Evolutionary conservation across 2,329 filamentous ascomycete genomes (phyloP), one percentile per base, ranked within the genome.

Genomic region (Dactylonectria macrodidyma): DNA sequence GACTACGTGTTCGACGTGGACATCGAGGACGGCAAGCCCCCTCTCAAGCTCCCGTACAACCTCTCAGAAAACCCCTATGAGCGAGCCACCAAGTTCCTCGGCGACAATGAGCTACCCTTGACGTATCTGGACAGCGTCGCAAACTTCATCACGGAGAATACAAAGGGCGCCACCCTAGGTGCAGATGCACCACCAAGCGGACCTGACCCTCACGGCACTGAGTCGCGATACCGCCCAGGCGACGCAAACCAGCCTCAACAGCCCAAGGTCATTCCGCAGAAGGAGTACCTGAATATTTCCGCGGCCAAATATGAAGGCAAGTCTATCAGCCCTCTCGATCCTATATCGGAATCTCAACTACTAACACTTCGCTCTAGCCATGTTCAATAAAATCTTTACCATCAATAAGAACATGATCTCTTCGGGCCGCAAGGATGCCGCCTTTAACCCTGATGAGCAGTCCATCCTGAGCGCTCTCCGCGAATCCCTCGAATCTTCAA

Each of bases 1-100:
- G 96, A 99, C 78, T 98, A 92, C 76, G 95, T 99, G 9, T 98
- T 98, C 73, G 95, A 98, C 77, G 95, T 98, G 30, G 95, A 97
- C 75, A 97, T 98, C 69, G 94, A 97, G 79, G 95, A 98, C 76
- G 95, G 95, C 59, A 95, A 97, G 77, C 95, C 95, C 12, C 90
- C 95, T 0, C 85, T 98, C 52, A 98, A 98, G 81, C 86, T 98
- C n/a, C 95, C 95, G 0, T 98, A 93, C 82, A 98, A 98, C 78
- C 87, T 95, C 12, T 94, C 93, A 1, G 92, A 98, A 78, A 98
- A 98, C 73, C 94, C 95, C 0, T 98, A 97, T 79, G 93, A 97
- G 74, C 92, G 92, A 2, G 95, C 96, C 0, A 94, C 92, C 41
- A 97, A 94, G 77, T 99, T 98, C 74, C 91, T 98, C 55, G 89